Conservation (phyloP, 2,329 filamentous ascomycete species). For the Ceratocystis cacaofunesta region DNA sequence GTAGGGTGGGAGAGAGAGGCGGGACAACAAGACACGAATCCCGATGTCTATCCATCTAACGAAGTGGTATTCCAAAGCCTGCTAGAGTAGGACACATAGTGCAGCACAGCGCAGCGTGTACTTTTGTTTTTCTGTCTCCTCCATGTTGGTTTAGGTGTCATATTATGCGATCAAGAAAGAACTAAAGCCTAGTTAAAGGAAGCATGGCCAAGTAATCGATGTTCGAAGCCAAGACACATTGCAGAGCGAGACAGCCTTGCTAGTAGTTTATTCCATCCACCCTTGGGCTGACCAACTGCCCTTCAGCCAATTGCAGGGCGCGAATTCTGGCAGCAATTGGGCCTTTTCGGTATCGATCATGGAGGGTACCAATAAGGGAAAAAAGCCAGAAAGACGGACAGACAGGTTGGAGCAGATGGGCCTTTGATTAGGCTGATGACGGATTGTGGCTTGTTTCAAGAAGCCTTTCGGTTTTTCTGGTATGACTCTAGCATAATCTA, state of each 20-base stretch:
- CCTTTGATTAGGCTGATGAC: neutral
- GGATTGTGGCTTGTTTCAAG: constrained; percentile 7
- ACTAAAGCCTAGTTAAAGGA: no score
- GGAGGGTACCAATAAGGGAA: neutral
- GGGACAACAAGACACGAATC: neutral
- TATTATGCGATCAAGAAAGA: no score
- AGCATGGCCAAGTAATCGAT: no score
- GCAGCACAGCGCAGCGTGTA: no score
- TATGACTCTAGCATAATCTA: neutral
- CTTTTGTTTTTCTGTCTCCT: no score
- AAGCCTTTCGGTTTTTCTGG: neutral
- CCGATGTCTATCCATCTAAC: neutral
- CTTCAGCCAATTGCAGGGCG: no score
- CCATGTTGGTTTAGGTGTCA: no score
- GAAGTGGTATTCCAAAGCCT: neutral
- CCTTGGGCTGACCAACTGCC: no score
- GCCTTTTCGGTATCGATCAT: neutral
- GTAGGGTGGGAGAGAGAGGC: neutral
- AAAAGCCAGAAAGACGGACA: neutral
- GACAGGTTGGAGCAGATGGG: neutral
- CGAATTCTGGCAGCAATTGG: no score
- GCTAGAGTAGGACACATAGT: neutral
- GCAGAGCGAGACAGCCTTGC: no score
- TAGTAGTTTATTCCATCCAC: no score
- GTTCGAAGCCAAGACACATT: no score